These are phyloP conservation scores for Cinchona pubescens DNA, from an alignment of 257 asterid species.

Conservation along the genomic window DNA sequence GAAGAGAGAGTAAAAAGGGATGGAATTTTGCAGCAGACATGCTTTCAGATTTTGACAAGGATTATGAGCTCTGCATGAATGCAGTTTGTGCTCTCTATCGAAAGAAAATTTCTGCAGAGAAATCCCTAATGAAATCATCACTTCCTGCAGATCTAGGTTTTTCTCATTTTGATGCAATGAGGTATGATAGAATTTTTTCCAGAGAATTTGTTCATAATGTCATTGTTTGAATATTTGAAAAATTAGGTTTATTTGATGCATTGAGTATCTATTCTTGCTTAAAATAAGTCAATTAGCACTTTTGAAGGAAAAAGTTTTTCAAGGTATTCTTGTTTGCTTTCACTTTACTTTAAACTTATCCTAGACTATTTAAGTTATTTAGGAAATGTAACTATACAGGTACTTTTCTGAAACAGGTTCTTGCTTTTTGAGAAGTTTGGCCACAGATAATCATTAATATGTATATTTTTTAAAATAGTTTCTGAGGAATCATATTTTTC, in stretches of 20 bases:
- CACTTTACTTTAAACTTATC: background rate
- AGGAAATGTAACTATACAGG: background rate
- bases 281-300: background rate
- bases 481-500: background rate
- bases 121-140: background rate
- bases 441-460: background rate
- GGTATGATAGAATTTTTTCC: constrained; percentile 4
- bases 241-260: background rate
- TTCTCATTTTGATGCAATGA: background rate
- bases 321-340: background rate
- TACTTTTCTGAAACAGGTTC: background rate
- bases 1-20: background rate
- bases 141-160: constrained; percentile 1
- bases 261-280: background rate
- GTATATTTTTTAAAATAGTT: too few relatives aligned
- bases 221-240: too few relatives aligned
- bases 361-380: background rate
- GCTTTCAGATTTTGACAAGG: constrained; percentile 18
- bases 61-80: constrained; percentile 26
- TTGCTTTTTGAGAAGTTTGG: background rate
- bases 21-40: constrained; percentile 23
- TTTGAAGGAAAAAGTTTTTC: background rate
- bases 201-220: background rate
- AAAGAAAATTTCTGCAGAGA: constrained; percentile 1
- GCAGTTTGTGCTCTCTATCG: constrained; percentile 33